phyloP scores from a whole-genome alignment of 345 rosid species.

The Brassica incana region DNA sequence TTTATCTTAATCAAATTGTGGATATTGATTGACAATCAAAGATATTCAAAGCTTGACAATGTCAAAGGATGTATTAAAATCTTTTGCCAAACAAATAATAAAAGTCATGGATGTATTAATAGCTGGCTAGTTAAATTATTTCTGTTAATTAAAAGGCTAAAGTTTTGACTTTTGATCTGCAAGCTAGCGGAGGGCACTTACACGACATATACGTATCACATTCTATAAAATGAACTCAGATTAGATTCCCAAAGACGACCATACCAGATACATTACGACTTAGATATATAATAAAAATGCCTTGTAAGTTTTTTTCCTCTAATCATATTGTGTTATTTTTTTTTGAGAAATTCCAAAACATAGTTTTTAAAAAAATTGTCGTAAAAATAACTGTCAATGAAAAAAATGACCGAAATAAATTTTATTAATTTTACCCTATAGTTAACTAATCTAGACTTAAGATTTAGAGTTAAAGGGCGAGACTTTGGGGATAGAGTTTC shows the following conservation, averaged over 20 bases:
- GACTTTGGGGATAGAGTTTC: no score
- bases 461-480: no score
- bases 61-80: background rate
- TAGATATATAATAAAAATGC: background rate
- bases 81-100: background rate
- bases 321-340: background rate
- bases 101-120: background rate
- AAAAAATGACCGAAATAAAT: no score
- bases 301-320: background rate
- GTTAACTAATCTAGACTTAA: no score
- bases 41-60: background rate
- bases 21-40: background rate
- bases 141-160: background rate
- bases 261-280: background rate
- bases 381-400: no score
- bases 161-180: background rate
- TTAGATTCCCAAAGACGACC: background rate
- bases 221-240: background rate
- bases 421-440: no score
- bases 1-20: background rate
- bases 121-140: background rate
- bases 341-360: no score
- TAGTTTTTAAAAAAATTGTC: no score
- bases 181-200: background rate
- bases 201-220: background rate